Evolutionary conservation across 257 asterid species (phyloP), one percentile per base, ranked within the genome.

Genomic region (Solanum chilense): DNA sequence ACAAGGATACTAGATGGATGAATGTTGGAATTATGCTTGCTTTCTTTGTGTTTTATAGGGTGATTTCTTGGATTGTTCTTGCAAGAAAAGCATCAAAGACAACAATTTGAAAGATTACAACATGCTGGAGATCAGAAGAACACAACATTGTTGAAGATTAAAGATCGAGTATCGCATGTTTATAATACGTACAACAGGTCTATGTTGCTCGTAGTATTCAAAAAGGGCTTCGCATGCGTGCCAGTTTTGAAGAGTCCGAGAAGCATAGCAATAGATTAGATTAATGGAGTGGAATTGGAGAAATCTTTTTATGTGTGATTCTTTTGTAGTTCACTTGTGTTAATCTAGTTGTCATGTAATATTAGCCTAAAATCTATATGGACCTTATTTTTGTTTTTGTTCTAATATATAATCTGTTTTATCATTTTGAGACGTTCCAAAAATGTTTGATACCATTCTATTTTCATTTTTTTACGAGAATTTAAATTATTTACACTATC

Each of bases 11-110:
- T 6, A 94, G 99, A 89, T 93, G 93, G 96, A 89, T 91, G 21
- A 96, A 95, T 71, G 95, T 94, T 3, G 98, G 96, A 42, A 90
- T 96, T 56, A 96, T 96, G 99, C 87, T 95, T 83, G 90, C 87
- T 0, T 94, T 94, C 90, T 96, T 95, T 88, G 92, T 93, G 77
- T 88, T 94, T 45, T 96, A 96, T 89, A 87, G 98, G 14, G 39
- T 92, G 29, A 95, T 94, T 64, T 64, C 96, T 83, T 94, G 98
- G 98, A 42, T 94, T 8, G 42, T 96, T 89, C 99, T 96, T 77
- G 90, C 91, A 4, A 71, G 98, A 49, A 94, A 92, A 91, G 96
- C 91, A 69, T 89, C 98, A 27, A 96, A 92, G 87, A 94, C 99
- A 44, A 93, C 92, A 6, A 74, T 94, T 15, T 78, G 84, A 78